Evolutionary conservation across 169 alveolate species (phyloP).

Genomic region (Besnoitia besnoiti): DNA sequence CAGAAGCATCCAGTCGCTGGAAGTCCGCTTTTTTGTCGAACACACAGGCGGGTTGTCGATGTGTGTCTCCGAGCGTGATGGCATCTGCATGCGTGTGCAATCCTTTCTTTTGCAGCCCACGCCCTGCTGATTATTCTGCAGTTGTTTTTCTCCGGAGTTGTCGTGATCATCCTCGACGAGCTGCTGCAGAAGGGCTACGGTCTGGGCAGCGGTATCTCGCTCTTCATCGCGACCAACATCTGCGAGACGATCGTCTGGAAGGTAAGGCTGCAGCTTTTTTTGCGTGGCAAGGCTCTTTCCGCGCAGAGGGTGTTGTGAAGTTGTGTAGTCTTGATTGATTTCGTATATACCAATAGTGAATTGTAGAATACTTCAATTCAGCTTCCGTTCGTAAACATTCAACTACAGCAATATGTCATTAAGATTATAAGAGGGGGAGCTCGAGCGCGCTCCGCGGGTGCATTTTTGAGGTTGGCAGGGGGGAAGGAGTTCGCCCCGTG

Average conservation of each 20-base stretch:
- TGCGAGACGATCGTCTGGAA: slow-evolving; percentile 99
- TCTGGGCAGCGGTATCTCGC: slow-evolving; percentile 98
- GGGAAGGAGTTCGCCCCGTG: background rate
- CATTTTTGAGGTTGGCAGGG: background rate
- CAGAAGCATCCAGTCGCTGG: too few relatives aligned
- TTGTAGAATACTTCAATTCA: too few relatives aligned
- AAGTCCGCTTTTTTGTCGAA: too few relatives aligned
- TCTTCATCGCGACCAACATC: slow-evolving; percentile 99
- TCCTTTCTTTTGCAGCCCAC: slow-evolving; percentile 80
- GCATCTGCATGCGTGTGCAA: background rate
- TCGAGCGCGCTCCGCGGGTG: background rate
- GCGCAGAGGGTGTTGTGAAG: too few relatives aligned
- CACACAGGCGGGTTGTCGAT: too few relatives aligned
- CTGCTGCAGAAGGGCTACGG: slow-evolving; percentile 99
- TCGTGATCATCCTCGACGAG: slow-evolving; percentile 98
- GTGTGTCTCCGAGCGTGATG: background rate
- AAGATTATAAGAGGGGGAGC: too few relatives aligned
- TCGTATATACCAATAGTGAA: too few relatives aligned
- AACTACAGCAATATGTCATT: too few relatives aligned
- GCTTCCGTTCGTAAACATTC: too few relatives aligned
- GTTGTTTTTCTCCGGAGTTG: slow-evolving; percentile 99
- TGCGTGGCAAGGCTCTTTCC: background rate
- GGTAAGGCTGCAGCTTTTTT: slow-evolving; percentile 37
- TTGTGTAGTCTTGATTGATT: too few relatives aligned
- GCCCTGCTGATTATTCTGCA: slow-evolving; percentile 95